These are phyloP conservation scores for Lepidium aucheri DNA, from an alignment of 345 rosid genomes.

Conservation along the genomic window DNA sequence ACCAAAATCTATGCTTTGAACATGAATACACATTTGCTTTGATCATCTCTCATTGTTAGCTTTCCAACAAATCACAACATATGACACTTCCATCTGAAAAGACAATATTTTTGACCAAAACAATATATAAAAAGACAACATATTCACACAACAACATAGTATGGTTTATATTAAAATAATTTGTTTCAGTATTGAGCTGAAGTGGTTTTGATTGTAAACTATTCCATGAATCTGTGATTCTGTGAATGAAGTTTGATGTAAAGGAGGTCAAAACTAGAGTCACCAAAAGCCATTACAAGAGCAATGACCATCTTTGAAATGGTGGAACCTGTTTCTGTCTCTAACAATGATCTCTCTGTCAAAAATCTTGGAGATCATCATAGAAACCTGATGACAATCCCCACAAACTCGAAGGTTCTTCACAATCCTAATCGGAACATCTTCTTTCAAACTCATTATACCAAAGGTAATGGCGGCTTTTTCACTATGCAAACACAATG, in stretches of 20 bases:
- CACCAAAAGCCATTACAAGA: slow-evolving; percentile 64
- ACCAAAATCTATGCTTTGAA: background rate
- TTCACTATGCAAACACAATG: slow-evolving; percentile 59
- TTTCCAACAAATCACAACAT: background rate
- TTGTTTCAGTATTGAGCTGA: background rate
- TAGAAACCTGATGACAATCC: slow-evolving; percentile 56
- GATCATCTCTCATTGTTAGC: background rate
- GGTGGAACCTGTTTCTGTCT: slow-evolving; percentile 46
- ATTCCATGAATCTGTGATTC: background rate
- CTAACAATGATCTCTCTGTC: slow-evolving; percentile 53
- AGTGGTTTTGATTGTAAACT: background rate
- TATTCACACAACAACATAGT: background rate
- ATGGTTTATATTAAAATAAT: background rate
- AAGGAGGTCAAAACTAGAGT: background rate
- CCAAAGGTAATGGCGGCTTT: slow-evolving; percentile 66
- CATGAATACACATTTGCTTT: background rate
- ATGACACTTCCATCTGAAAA: no score
- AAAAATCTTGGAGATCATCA: slow-evolving; percentile 49
- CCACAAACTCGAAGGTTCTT: slow-evolving; percentile 81
- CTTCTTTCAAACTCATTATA: slow-evolving; percentile 46
- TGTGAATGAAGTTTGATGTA: no score
- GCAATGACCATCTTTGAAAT: slow-evolving; percentile 47
- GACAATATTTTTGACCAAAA: no score
- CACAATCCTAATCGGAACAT: slow-evolving; percentile 47
- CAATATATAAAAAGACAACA: background rate